phyloP scores from a whole-genome alignment of 2,329 filamentous ascomycete species.

The Dactylellina haptotyla region DNA sequence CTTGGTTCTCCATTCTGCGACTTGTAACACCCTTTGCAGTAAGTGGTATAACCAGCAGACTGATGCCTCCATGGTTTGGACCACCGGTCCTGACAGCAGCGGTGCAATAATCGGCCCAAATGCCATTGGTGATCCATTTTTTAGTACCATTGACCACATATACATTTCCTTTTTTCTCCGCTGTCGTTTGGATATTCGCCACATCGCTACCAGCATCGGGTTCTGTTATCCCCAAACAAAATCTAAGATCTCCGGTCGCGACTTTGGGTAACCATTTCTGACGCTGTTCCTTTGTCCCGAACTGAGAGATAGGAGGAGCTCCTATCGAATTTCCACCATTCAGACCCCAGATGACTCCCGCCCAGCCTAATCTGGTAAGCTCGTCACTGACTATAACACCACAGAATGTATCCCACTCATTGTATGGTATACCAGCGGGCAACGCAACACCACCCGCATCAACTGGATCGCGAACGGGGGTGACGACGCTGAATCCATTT shows the following conservation, averaged over 20 bases:
- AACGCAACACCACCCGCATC: slow-evolving; percentile 60
- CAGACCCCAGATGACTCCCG: slow-evolving; percentile 69
- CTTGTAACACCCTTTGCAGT: slow-evolving; percentile 72
- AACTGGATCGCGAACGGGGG: slow-evolving; percentile 59
- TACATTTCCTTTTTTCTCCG: slow-evolving; percentile 71
- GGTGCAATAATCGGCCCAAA: slow-evolving; percentile 74
- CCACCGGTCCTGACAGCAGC: slow-evolving; percentile 80
- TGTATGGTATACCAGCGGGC: slow-evolving; percentile 64
- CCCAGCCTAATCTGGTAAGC: slow-evolving; percentile 67
- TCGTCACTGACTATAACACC: slow-evolving; percentile 69
- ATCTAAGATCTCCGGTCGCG: slow-evolving; percentile 69
- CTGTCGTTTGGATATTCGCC: slow-evolving; percentile 76
- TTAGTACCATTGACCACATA: slow-evolving; percentile 80
- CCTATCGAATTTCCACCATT: slow-evolving; percentile 72
- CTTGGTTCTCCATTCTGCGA: slow-evolving; percentile 70
- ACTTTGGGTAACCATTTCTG: slow-evolving; percentile 69
- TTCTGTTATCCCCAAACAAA: slow-evolving; percentile 78
- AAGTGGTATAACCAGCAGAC: slow-evolving; percentile 75
- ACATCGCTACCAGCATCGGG: slow-evolving; percentile 79
- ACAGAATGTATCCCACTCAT: slow-evolving; percentile 70
- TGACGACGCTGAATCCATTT: slow-evolving; percentile 62
- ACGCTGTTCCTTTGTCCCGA: slow-evolving; percentile 71
- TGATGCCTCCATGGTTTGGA: slow-evolving; percentile 71
- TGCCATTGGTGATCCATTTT: slow-evolving; percentile 82
- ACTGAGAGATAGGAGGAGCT: slow-evolving; percentile 71